Evolutionary conservation across 192 early-diverging fungal species (phyloP).

Genomic region (Obelidium mucronatum): DNA sequence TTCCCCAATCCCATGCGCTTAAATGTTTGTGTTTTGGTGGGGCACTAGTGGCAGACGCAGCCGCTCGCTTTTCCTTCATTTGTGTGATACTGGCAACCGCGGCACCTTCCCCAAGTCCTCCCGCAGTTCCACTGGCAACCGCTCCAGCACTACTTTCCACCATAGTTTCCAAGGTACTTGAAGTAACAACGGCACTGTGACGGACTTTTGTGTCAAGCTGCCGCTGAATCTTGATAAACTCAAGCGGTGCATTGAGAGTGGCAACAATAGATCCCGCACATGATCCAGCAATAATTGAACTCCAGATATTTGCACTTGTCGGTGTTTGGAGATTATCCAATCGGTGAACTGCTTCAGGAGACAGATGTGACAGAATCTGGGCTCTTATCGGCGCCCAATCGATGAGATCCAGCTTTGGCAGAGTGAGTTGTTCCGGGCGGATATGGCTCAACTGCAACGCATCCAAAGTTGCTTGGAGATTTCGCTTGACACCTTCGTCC

Average conservation of each 20-base stretch:
- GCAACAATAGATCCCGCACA: constrained; percentile 50
- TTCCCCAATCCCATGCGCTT: constrained; percentile 41
- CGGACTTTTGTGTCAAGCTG: constrained; percentile 44
- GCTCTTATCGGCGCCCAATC: background rate
- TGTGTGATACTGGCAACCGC: constrained; percentile 4
- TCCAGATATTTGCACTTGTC: background rate
- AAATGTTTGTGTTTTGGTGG: background rate
- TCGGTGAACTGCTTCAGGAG: background rate
- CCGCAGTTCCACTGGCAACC: constrained; percentile 41
- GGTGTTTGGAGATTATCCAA: constrained; percentile 21
- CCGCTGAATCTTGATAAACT: constrained; percentile 62
- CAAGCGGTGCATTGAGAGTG: constrained; percentile 58
- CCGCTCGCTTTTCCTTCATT: background rate
- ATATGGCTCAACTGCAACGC: background rate
- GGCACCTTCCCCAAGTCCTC: constrained; percentile 47
- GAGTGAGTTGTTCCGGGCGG: background rate
- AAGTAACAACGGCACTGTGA: background rate
- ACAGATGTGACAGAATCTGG: background rate
- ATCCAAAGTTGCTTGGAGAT: background rate
- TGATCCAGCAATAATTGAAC: constrained; percentile 41
- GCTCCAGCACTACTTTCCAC: constrained; percentile 30
- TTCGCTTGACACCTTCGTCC: background rate
- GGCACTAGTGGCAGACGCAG: background rate
- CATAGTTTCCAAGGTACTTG: constrained; percentile 17
- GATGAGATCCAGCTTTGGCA: background rate